These are phyloP conservation scores for Xerocomellus dryophilus DNA, from an alignment of 768 basidiomycete species.

Conservation along the genomic window DNA sequence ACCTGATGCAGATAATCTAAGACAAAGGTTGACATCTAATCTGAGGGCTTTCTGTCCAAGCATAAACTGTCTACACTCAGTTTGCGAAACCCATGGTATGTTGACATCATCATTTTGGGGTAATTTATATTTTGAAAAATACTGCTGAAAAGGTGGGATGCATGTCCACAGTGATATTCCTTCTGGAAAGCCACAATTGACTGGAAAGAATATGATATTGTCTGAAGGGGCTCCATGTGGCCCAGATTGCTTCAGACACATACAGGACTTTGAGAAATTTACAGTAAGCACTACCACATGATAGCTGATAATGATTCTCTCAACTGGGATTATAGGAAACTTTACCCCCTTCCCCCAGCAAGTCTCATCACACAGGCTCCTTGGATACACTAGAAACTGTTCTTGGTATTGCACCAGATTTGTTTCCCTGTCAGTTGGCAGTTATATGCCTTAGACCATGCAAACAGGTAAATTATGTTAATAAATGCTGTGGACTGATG, in stretches of 20 bases:
- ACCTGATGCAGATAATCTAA: constrained; percentile 29
- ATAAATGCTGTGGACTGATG: neutral
- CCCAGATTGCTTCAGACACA: constrained; percentile 29
- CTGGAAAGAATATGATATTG: constrained; percentile 23
- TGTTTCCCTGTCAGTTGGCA: constrained; percentile 49
- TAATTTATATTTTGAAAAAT: neutral
- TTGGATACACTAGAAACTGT: constrained; percentile 32
- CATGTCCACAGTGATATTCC: constrained; percentile 15
- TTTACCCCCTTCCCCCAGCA: constrained; percentile 17
- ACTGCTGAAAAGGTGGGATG: neutral
- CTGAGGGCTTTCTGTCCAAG: constrained; percentile 44
- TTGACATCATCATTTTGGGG: neutral
- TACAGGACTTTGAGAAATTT: constrained; percentile 26
- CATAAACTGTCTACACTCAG: constrained; percentile 40
- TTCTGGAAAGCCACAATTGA: constrained; percentile 20
- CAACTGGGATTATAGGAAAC: constrained; percentile 14
- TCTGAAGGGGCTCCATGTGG: constrained; percentile 34
- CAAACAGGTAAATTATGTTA: constrained; percentile 34
- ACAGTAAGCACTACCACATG: constrained; percentile 1
- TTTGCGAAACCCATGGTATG: constrained; percentile 42
- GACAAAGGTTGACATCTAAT: constrained; percentile 31
- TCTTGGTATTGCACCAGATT: constrained; percentile 44
- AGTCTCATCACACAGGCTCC: constrained; percentile 5
- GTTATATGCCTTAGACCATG: constrained; percentile 47
- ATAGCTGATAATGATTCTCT: neutral